Base-by-base conservation (phyloP, 345 rosid genomes). In the Turritis glabra region DNA sequence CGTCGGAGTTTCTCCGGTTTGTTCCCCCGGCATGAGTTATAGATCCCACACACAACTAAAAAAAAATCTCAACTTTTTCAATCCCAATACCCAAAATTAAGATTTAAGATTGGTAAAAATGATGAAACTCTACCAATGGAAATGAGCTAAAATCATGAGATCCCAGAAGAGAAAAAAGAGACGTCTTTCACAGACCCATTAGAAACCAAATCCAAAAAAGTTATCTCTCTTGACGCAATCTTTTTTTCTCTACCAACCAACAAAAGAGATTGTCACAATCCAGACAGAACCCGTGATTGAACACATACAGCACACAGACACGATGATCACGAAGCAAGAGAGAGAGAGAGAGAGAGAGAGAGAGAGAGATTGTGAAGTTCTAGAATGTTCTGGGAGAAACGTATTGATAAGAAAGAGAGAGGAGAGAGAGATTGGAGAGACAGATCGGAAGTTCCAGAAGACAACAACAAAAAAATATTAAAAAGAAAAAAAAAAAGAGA, bases 361-460 rank as follows among this genome's bases (percentile, higher is more conserved):
- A 48, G 65, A 41, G n/a, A n/a, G n/a, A n/a, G 50, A 27, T 32
- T 19, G 13, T 9, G 53, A 62, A 71, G 70, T 69, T 92, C 97
- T 89, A 92, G 97, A 95, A 95, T 78, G 82, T 92, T 94, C 97
- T 29, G 75, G 80, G 75, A 71, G 74, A 78, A 25, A 88, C 71
- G 68, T 60, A 80, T 73, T 77, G 84, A 84, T 81, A 81, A 85
- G 79, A 78, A 15, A 56, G 73, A 47, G 65, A 44, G 69, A 53
- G 37, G 5, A 32, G 37, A 65, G 51, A 52, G 74, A 47, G 57
- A 74, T 1, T 1, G 18, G 64, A 61, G 56, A 56, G 80, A 72
- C 64, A 79, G 71, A 72, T 71, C 67, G 55, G 61, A 82, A 65
- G 77, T 78, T 81, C 81, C 76, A 79, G 82, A 85, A 83, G 82